Conservation (phyloP, 2,329 filamentous ascomycete genomes). For the Neofusicoccum kwambonambiense region DNA sequence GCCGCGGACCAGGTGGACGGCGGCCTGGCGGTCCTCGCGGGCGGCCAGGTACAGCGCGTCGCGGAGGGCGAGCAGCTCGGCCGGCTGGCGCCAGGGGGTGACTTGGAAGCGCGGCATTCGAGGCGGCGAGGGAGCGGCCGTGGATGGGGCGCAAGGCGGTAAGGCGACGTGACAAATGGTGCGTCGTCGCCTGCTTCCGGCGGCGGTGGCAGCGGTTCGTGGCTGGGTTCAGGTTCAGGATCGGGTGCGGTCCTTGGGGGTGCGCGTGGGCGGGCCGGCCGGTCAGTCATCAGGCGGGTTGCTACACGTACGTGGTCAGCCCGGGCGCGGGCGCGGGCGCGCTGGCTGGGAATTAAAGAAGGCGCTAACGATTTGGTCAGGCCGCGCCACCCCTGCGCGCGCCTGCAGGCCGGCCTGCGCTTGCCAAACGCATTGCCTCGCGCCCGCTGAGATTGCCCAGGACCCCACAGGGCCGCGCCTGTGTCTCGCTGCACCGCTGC, state of each 20-base stretch:
- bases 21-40: constrained; percentile 30
- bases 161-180: constrained; percentile 7
- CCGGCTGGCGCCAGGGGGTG: constrained; percentile 68
- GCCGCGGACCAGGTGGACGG: constrained; percentile 39
- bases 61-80: constrained; percentile 66
- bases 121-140: background rate
- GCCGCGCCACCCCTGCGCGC: background rate
- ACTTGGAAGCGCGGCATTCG: constrained; percentile 63
- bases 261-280: background rate
- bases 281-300: background rate
- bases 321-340: too few relatives aligned
- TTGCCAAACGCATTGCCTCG: background rate
- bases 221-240: background rate
- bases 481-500: background rate
- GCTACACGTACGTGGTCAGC: background rate
- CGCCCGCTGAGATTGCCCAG: background rate
- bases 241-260: background rate
- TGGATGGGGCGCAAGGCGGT: background rate
- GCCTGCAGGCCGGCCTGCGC: background rate
- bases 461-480: background rate
- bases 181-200: background rate
- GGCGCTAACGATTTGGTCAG: background rate
- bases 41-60: constrained; percentile 57
- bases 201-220: background rate
- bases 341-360: background rate